A percentile compares a stretch with the other conserved stretches of the same genome.
These are phyloP conservation scores for Triglochin maritima DNA, from an alignment of 106 monocot species.

Conservation along the genomic window DNA sequence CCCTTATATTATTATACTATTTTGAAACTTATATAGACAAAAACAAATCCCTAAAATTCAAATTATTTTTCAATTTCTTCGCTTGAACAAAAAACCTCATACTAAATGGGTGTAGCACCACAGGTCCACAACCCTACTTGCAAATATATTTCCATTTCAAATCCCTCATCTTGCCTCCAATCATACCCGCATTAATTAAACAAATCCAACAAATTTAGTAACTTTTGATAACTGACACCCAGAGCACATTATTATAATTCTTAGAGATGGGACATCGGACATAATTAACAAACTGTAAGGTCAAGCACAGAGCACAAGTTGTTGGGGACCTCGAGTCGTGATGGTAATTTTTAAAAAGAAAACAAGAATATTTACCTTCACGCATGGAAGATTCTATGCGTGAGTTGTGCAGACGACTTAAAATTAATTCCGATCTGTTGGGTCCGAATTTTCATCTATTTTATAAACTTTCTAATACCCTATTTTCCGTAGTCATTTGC, in stretches of 20 bases:
- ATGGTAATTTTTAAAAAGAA: not conserved
- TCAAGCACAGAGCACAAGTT: not conserved
- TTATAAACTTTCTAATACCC: too few species aligned
- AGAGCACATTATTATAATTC: not conserved
- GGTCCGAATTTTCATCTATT: not conserved
- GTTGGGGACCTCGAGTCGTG: not conserved
- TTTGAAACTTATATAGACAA: too few species aligned
- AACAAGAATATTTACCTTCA: not conserved
- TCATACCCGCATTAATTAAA: too few species aligned
- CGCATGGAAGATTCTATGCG: conserved; percentile 3
- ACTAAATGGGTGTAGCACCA: not conserved
- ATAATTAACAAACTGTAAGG: not conserved
- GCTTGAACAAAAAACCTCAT: too few species aligned
- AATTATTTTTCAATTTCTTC: too few species aligned
- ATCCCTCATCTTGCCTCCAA: not conserved
- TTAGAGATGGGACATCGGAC: not conserved
- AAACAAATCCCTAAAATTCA: too few species aligned
- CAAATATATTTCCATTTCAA: conserved; percentile 2
- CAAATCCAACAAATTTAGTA: too few species aligned
- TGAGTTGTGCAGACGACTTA: not conserved
- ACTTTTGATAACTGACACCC: not conserved
- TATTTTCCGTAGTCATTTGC: too few species aligned
- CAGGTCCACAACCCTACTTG: not conserved
- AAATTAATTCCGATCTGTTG: too few species aligned
- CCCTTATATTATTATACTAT: too few species aligned